A percentile compares a stretch with the other conserved stretches of the same genome.
Conservation (phyloP, 768 basidiomycete genomes). For the Russula abietina region DNA sequence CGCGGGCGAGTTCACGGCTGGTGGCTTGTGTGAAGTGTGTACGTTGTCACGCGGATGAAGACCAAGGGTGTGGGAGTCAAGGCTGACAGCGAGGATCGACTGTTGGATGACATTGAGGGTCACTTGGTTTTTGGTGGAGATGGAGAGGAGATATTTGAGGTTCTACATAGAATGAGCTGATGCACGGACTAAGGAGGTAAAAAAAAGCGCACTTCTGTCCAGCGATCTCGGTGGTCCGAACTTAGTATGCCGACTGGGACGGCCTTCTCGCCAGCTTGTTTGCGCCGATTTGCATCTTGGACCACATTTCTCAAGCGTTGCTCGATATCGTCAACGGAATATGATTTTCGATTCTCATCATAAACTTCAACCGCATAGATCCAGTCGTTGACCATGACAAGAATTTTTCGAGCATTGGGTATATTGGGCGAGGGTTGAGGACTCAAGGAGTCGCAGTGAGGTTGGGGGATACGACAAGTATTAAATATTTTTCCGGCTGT, state of each 20-base stretch:
- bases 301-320: conserved; percentile 40
- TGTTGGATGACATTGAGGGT: conserved; percentile 59
- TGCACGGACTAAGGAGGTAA: background rate
- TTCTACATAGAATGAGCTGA: conserved; percentile 44
- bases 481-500: conserved; percentile 64
- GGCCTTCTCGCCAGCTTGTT: conserved; percentile 48
- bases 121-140: conserved; percentile 59
- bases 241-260: conserved; percentile 65
- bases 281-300: conserved; percentile 51
- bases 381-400: conserved; percentile 71
- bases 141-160: conserved; percentile 55
- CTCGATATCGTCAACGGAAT: conserved; percentile 42
- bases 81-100: conserved; percentile 73
- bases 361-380: conserved; percentile 73
- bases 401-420: conserved; percentile 49
- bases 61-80: conserved; percentile 58
- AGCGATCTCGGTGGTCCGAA: conserved; percentile 73
- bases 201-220: conserved; percentile 57
- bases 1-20: conserved; percentile 21
- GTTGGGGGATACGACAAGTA: conserved; percentile 65
- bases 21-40: conserved; percentile 1
- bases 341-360: conserved; percentile 32
- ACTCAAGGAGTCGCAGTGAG: conserved; percentile 58
- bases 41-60: conserved; percentile 30
- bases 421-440: conserved; percentile 40